phyloP scores from a whole-genome alignment of 495 filamentous ascomycete genomes.

The Lasiosphaeria hispida region DNA sequence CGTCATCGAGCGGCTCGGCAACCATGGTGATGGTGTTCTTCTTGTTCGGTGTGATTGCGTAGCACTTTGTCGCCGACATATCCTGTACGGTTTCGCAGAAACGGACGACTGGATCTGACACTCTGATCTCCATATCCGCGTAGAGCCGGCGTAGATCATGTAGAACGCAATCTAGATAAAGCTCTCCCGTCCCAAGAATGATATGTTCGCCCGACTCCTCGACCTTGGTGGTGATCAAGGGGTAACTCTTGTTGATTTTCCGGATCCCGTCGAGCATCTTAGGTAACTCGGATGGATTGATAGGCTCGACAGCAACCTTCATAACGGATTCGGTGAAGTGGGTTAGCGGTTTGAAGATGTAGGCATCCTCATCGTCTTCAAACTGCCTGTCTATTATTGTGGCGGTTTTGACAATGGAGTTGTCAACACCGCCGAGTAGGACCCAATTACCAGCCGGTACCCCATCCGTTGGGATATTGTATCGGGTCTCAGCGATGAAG shows the following conservation, averaged over 20 bases:
- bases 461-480: conserved; percentile 86
- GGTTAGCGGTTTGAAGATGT: conserved; percentile 87
- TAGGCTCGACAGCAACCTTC: conserved; percentile 96
- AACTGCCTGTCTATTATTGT: conserved; percentile 82
- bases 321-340: conserved; percentile 98
- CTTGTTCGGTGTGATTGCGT: conserved; percentile 95
- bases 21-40: conserved; percentile 99
- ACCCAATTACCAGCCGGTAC: conserved; percentile 97
- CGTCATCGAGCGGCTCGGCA: conserved; percentile 89
- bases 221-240: conserved; percentile 91
- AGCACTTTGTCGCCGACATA: conserved; percentile 95
- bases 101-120: conserved; percentile 94
- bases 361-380: conserved; percentile 83
- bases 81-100: conserved; percentile 99
- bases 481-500: conserved; percentile 90
- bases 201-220: conserved; percentile 99
- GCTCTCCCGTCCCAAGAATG: conserved; percentile 88
- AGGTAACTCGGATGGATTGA: conserved; percentile 96
- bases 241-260: conserved; percentile 97
- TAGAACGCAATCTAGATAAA: conserved; percentile 98
- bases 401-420: conserved; percentile 98
- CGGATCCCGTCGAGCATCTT: conserved; percentile 98
- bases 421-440: conserved; percentile 86
- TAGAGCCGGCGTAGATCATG: conserved; percentile 91
- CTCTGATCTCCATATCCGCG: conserved; percentile 99